Conservation (phyloP, 768 basidiomycete genomes). For the Macrolepiota dolichaula region DNA sequence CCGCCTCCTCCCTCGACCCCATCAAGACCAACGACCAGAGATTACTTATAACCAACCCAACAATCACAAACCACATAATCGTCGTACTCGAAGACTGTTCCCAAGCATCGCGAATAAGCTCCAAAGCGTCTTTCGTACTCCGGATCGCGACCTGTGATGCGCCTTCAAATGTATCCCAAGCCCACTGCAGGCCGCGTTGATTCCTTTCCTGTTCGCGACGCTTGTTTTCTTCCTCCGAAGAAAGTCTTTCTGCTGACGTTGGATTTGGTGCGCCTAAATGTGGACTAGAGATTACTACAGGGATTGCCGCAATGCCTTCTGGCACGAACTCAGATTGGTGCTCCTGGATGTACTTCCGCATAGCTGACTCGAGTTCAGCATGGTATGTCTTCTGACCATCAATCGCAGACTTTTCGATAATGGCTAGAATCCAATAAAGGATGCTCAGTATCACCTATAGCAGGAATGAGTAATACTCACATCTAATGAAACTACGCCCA, state of each 20-base stretch:
- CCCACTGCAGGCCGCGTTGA: slow-evolving; percentile 79
- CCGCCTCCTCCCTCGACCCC: slow-evolving; percentile 33
- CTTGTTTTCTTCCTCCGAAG: slow-evolving; percentile 47
- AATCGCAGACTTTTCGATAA: slow-evolving; percentile 88
- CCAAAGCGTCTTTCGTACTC: slow-evolving; percentile 69
- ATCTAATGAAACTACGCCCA: slow-evolving; percentile 94
- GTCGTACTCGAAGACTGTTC: slow-evolving; percentile 71
- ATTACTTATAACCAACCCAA: slow-evolving; percentile 72
- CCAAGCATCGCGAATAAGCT: slow-evolving; percentile 78
- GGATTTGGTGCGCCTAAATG: slow-evolving; percentile 8
- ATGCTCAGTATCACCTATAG: background rate
- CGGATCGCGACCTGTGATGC: slow-evolving; percentile 67
- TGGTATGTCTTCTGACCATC: slow-evolving; percentile 93
- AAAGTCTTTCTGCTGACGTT: slow-evolving; percentile 14
- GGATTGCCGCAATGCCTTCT: slow-evolving; percentile 63
- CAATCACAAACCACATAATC: slow-evolving; percentile 72
- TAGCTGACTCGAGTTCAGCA: slow-evolving; percentile 73
- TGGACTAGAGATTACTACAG: slow-evolving; percentile 9
- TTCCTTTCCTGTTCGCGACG: slow-evolving; percentile 67
- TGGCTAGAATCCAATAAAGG: slow-evolving; percentile 45
- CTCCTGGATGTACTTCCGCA: slow-evolving; percentile 85
- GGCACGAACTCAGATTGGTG: slow-evolving; percentile 90
- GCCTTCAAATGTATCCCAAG: slow-evolving; percentile 81
- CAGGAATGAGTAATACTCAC: slow-evolving; percentile 32
- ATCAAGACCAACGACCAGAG: slow-evolving; percentile 57